Base-by-base conservation (phyloP, 495 filamentous ascomycete genomes). In the Trichodelitschia bisporula region DNA sequence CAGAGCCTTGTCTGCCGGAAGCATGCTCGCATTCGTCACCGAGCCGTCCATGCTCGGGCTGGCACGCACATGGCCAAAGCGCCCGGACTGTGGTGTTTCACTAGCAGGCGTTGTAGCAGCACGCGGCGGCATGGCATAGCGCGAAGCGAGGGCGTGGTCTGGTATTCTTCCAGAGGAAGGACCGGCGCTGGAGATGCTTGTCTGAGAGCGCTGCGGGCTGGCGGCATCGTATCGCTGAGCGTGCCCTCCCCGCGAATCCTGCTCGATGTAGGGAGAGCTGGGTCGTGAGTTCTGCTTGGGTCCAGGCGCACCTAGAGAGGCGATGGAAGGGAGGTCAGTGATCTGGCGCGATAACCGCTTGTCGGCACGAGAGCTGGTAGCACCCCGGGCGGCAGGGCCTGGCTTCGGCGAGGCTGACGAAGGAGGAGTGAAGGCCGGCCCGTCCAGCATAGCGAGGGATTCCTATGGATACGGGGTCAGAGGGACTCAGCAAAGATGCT, bases 31-130 rank as follows among this genome's bases (percentile, higher is more conserved):
- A 36, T 44, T 44, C 5, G 44, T 47, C 19, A 77, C 66, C 25
- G 78, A 64, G 30, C 68, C 72, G 43, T 92, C 79, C 35, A 79
- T 58, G 44, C 74, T 83, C 19, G 68, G 67, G 40, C 70, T 70
- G 31, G 69, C 69, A 33, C 66, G 54, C 18, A 58, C 53, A 42
- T 72, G 67, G n/a, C 29, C 40, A 27, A 53, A 51, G 9, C 51
- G 40, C n/a, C 45, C 49, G 2, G 51, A 48, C 31, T 55, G 50
- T 9, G 51, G 49, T 6, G 51, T 53, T 12, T 55, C 49, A 9
- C 40, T 40, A 18, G 34, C 19, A n/a, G 39, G 27, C 33, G 36
- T 16, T 39, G n/a, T n/a, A n/a, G n/a, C n/a, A n/a, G n/a, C n/a
- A n/a, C n/a, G n/a, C n/a, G n/a, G n/a, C n/a, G n/a, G n/a, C n/a